These are phyloP conservation scores for Colletotrichum melonis DNA, from an alignment of 2,329 filamentous ascomycete genomes.

Conservation along the genomic window DNA sequence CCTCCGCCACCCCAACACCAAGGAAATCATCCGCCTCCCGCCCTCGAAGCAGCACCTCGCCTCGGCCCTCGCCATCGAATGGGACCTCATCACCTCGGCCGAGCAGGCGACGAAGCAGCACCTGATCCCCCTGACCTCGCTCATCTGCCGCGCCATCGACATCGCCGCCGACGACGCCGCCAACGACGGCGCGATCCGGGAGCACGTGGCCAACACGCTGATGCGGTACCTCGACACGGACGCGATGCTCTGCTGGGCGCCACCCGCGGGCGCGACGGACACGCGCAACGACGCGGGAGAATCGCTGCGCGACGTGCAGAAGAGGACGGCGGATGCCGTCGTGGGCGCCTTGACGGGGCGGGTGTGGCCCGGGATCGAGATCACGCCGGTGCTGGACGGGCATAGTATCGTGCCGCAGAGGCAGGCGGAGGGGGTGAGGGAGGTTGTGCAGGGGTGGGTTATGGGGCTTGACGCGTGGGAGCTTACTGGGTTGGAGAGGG, in stretches of 20 bases:
- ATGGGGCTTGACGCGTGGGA: constrained; percentile 79
- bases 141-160: constrained; percentile 85
- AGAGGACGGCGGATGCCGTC: constrained; percentile 75
- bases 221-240: constrained; percentile 94
- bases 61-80: constrained; percentile 88
- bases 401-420: constrained; percentile 79
- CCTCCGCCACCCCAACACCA: constrained; percentile 80
- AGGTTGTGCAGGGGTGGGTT: constrained; percentile 84
- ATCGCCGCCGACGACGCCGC: constrained; percentile 75
- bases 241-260: constrained; percentile 89
- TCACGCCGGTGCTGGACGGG: constrained; percentile 82
- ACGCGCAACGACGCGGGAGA: constrained; percentile 59
- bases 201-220: constrained; percentile 73
- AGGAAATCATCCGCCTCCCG: constrained; percentile 78
- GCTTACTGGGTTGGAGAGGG: constrained; percentile 87
- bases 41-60: constrained; percentile 83
- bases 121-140: constrained; percentile 89
- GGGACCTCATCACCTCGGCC: constrained; percentile 85
- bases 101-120: constrained; percentile 89
- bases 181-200: constrained; percentile 65
- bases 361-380: constrained; percentile 86
- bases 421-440: constrained; percentile 80
- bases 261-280: constrained; percentile 62
- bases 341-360: constrained; percentile 76
- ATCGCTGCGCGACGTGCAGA: constrained; percentile 79